Evolutionary conservation across 2,329 filamentous ascomycete species (phyloP).

Genomic region (Lachnellula subtilissima): DNA sequence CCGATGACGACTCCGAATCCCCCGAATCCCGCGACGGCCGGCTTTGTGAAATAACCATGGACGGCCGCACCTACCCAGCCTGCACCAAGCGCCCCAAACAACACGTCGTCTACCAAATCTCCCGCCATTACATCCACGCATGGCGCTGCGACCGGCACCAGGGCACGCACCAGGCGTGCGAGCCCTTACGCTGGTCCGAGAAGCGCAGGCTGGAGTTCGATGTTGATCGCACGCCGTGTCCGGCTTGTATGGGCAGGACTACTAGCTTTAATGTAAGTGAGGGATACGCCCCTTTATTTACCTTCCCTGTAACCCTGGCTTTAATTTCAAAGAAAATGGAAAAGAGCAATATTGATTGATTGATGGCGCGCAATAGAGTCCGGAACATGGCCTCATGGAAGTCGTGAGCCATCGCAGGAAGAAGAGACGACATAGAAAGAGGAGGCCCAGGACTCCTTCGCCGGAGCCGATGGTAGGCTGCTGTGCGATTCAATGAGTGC

Average conservation of each 20-base stretch:
- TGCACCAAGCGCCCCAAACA: not conserved
- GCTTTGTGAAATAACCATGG: not conserved
- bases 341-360: not conserved
- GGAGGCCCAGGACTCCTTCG: not conserved
- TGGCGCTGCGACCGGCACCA: not conserved
- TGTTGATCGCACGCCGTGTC: not conserved
- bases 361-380: not conserved
- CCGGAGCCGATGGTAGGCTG: not conserved
- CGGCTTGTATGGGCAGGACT: not conserved
- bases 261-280: not conserved
- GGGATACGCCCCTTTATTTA: too few species aligned
- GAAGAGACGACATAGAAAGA: not conserved
- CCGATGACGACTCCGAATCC: not conserved
- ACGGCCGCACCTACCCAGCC: not conserved
- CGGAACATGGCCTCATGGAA: not conserved
- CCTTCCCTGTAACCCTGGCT: not conserved
- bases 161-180: not conserved
- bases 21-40: not conserved
- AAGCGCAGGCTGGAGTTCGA: not conserved
- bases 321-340: not conserved
- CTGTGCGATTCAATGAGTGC: not conserved
- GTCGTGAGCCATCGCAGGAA: not conserved
- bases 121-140: not conserved
- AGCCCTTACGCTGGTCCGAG: not conserved
- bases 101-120: not conserved